These are phyloP conservation scores for Mycosphaerella sp. DNA, from an alignment of 2,329 filamentous ascomycete genomes.

Conservation along the genomic window DNA sequence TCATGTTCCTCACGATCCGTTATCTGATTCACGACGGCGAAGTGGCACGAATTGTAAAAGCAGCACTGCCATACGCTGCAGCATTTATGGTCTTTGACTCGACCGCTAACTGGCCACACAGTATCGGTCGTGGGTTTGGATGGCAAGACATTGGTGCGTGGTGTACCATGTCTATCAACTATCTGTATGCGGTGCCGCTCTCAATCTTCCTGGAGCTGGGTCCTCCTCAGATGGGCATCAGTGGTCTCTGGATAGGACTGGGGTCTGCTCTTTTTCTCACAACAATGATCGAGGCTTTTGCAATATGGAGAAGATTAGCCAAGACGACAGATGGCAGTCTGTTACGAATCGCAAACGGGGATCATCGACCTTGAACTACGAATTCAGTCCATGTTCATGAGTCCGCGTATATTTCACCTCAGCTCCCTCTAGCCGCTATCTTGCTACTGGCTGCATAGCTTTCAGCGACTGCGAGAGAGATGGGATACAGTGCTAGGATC, in stretches of 20 bases:
- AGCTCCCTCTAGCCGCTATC: no score
- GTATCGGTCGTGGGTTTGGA: constrained; percentile 35
- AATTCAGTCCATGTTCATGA: no score
- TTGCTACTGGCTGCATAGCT: no score
- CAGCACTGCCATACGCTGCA: constrained; percentile 34
- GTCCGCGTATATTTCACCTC: no score
- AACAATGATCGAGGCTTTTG: constrained; percentile 7
- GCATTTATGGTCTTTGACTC: constrained; percentile 38
- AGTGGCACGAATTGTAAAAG: constrained; percentile 33
- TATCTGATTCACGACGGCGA: constrained; percentile 35
- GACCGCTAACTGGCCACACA: constrained; percentile 35
- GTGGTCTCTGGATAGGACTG: constrained; percentile 35
- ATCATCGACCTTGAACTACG: no score
- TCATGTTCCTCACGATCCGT: constrained; percentile 31
- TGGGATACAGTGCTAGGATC: no score
- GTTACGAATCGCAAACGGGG: no score
- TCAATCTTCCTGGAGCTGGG: constrained; percentile 35
- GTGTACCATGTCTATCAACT: constrained; percentile 36
- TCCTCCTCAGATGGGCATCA: constrained; percentile 32
- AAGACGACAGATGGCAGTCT: constrained; percentile 9
- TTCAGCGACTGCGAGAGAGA: no score
- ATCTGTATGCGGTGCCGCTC: constrained; percentile 36
- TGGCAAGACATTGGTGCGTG: constrained; percentile 38
- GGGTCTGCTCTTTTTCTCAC: constrained; percentile 23
- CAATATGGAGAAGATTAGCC: constrained; percentile 8